Evolutionary conservation across 83 land plant species (phyloP).

Genomic region (Isoetes engelmannii): DNA sequence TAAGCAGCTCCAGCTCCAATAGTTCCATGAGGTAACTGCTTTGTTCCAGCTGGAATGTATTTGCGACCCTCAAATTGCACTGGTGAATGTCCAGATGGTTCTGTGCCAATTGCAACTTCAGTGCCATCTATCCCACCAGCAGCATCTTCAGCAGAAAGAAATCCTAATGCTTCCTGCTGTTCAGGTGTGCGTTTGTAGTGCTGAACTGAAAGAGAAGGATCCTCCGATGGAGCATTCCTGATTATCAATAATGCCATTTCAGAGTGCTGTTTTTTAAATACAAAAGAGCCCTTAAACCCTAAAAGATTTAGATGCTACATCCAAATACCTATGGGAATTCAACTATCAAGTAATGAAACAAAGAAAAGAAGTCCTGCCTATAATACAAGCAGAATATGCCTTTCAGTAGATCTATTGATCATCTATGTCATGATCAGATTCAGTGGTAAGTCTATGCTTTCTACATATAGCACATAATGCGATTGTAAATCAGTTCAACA

Average conservation of each 20-base stretch:
- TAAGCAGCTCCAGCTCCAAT: constrained; percentile 78
- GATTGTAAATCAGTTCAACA: background rate
- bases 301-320: too few relatives aligned
- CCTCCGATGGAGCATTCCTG: constrained; percentile 72
- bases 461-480: too few relatives aligned
- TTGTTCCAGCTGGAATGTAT: constrained; percentile 33
- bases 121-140: background rate
- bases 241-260: background rate
- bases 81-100: background rate
- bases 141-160: constrained; percentile 25
- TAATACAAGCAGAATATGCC: too few relatives aligned
- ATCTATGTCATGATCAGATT: too few relatives aligned
- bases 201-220: constrained; percentile 54
- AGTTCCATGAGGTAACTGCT: constrained; percentile 64
- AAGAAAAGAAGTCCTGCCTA: too few relatives aligned
- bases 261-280: too few relatives aligned
- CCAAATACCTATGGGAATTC: too few relatives aligned
- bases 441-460: too few relatives aligned
- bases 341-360: too few relatives aligned
- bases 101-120: background rate
- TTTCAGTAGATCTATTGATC: too few relatives aligned
- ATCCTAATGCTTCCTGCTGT: constrained; percentile 81
- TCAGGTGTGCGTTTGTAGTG: constrained; percentile 78
- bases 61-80: constrained; percentile 9
- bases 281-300: too few relatives aligned